These are phyloP conservation scores for Kodamaea ohmeri DNA, from an alignment of 1,139 yeast genomes.

Conservation along the genomic window DNA sequence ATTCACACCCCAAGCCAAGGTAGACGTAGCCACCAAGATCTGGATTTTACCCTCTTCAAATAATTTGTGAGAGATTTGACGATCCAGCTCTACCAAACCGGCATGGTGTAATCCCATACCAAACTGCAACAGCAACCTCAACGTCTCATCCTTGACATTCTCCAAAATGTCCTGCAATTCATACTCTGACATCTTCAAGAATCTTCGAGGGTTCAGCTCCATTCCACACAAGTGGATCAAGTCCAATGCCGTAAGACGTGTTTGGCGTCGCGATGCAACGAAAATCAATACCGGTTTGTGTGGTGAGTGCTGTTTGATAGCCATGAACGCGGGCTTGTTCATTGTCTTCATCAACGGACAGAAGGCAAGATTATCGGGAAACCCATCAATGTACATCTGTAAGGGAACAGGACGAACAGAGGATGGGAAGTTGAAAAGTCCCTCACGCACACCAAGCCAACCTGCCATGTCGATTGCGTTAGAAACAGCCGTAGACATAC, in stretches of 20 bases:
- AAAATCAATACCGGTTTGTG: constrained; percentile 88
- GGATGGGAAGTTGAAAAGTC: constrained; percentile 88
- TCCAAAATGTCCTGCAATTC: constrained; percentile 65
- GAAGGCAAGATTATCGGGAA: constrained; percentile 90
- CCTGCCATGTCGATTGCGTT: constrained; percentile 98
- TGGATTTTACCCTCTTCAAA: constrained; percentile 87
- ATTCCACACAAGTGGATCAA: constrained; percentile 90
- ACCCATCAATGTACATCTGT: constrained; percentile 97
- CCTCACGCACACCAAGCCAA: constrained; percentile 90
- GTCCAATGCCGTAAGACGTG: constrained; percentile 91
- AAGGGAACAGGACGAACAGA: constrained; percentile 97
- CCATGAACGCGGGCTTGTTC: constrained; percentile 97
- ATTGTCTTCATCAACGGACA: constrained; percentile 95
- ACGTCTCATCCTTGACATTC: constrained; percentile 84
- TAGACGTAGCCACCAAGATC: constrained; percentile 88
- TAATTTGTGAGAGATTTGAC: constrained; percentile 80
- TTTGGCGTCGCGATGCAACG: constrained; percentile 96
- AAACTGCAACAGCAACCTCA: constrained; percentile 79
- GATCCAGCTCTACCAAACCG: constrained; percentile 87
- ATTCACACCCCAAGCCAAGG: constrained; percentile 97
- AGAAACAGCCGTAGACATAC: constrained; percentile 97
- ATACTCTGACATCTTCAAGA: constrained; percentile 70
- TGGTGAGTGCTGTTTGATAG: constrained; percentile 94
- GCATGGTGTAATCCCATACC: constrained; percentile 99
- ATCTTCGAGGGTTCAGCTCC: constrained; percentile 90